Evolutionary conservation across 2,329 filamentous ascomycete species (phyloP).

Genomic region (Trichophyton rubrum): DNA sequence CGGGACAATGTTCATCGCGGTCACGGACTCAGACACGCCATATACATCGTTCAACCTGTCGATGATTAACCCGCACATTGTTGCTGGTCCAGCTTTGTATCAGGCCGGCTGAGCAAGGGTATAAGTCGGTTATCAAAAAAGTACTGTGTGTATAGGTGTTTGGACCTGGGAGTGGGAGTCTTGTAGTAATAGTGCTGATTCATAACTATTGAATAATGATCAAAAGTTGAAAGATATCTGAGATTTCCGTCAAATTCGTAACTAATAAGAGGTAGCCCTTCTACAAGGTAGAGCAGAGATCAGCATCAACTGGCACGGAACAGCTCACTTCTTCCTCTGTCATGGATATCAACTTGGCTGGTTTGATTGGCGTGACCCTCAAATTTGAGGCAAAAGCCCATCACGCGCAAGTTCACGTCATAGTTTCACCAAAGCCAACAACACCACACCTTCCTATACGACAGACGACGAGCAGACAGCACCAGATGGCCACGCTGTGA

Average conservation of each 20-base stretch:
- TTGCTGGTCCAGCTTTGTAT: slow-evolving; percentile 58
- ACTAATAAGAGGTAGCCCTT: neutral
- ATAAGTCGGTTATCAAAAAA: neutral
- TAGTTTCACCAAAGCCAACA: neutral
- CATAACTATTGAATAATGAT: neutral
- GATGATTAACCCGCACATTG: slow-evolving; percentile 63
- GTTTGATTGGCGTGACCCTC: neutral
- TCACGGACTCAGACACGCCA: slow-evolving; percentile 56
- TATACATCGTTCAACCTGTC: slow-evolving; percentile 67
- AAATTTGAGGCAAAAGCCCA: neutral
- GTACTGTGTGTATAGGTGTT: neutral
- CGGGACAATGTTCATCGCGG: slow-evolving; percentile 63
- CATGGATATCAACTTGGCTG: neutral
- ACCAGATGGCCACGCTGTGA: neutral
- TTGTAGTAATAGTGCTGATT: neutral
- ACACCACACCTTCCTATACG: neutral
- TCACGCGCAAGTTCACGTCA: neutral
- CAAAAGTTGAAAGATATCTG: neutral
- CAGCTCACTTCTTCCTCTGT: neutral
- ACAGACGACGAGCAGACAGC: neutral
- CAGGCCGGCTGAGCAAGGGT: slow-evolving; percentile 52
- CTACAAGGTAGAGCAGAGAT: neutral
- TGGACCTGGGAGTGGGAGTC: neutral
- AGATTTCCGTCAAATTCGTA: neutral
- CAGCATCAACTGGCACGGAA: neutral